phyloP scores from a whole-genome alignment of 148 eudicot genomes.

The Amaranthus palmeri region DNA sequence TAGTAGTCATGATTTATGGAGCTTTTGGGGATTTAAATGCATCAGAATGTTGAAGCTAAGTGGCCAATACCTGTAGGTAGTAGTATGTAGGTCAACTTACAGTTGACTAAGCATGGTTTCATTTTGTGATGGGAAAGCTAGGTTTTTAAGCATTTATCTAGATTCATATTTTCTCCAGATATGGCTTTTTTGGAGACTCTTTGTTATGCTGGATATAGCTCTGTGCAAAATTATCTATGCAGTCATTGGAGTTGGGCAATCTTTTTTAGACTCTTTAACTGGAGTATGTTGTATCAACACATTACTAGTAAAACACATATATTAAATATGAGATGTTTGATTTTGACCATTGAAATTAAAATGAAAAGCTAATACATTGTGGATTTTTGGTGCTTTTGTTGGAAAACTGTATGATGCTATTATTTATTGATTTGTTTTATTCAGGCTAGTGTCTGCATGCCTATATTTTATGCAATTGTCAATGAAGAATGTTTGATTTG shows the following conservation, averaged over 20 bases:
- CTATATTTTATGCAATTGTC: constrained; percentile 12
- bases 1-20: too few species aligned
- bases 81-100: neutral
- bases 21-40: neutral
- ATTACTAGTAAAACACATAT: neutral
- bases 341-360: too few species aligned
- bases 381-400: neutral
- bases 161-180: neutral
- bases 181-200: neutral
- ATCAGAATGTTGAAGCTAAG: neutral
- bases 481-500: constrained; percentile 11
- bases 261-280: neutral
- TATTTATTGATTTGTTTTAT: neutral
- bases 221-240: neutral
- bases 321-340: neutral
- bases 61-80: neutral
- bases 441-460: neutral
- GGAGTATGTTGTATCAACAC: neutral
- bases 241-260: neutral
- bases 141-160: neutral
- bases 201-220: neutral
- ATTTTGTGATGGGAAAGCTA: neutral
- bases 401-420: neutral
- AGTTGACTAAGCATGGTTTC: neutral
- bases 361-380: too few species aligned